These are phyloP conservation scores for Penicillium paneum DNA, from an alignment of 2,329 filamentous ascomycete genomes.

Conservation along the genomic window DNA sequence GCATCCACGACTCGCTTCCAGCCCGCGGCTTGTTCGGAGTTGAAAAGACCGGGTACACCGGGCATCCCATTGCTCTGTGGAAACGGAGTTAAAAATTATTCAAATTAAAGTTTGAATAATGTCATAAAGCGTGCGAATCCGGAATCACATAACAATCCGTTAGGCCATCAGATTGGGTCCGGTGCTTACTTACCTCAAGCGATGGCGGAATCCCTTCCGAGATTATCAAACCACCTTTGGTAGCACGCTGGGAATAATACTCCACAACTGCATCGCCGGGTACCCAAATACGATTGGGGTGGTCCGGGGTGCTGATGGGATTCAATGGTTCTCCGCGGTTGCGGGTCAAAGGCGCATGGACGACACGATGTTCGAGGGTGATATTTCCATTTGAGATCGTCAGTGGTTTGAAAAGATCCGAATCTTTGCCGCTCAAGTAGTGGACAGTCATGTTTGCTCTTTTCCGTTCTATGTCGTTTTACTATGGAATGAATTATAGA, in stretches of 20 bases:
- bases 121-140: background rate
- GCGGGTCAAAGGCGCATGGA: constrained; percentile 54
- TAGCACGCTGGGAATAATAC: constrained; percentile 42
- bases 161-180: background rate
- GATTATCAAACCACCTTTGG: constrained; percentile 38
- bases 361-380: constrained; percentile 51
- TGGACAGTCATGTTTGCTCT: constrained; percentile 22
- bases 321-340: constrained; percentile 50
- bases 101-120: background rate
- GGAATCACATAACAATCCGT: background rate
- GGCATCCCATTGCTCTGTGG: constrained; percentile 40
- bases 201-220: constrained; percentile 39
- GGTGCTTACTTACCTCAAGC: constrained; percentile 32
- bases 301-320: constrained; percentile 44
- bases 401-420: constrained; percentile 46
- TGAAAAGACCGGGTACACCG: constrained; percentile 36
- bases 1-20: constrained; percentile 53
- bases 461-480: background rate
- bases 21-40: constrained; percentile 43
- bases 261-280: constrained; percentile 43
- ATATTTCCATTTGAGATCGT: constrained; percentile 48
- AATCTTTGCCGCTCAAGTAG: constrained; percentile 23
- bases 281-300: constrained; percentile 50
- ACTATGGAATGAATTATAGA: background rate
- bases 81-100: constrained; percentile 7